Percentiles rank a stretch among this genome's conserved stretches.
phyloP scores from a whole-genome alignment of 2,329 filamentous ascomycete species.

The Bisporella sp. region DNA sequence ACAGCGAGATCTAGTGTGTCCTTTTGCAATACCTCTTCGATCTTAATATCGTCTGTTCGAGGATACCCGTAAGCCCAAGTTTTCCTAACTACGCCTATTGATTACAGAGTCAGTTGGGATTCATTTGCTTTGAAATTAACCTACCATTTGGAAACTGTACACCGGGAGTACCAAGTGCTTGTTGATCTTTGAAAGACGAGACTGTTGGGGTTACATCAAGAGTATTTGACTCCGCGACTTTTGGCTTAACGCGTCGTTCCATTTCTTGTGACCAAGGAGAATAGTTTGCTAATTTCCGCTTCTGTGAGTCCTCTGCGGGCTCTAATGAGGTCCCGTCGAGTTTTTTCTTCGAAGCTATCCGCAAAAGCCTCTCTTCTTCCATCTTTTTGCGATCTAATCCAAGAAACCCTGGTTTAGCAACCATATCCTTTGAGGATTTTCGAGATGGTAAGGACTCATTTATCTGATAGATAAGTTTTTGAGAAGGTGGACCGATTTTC shows the following conservation, averaged over 20 bases:
- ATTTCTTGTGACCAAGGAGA: constrained; percentile 2
- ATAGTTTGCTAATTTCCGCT: constrained; percentile 28
- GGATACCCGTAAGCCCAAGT: constrained; percentile 66
- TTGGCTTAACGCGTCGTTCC: constrained; percentile 5
- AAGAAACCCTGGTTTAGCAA: constrained; percentile 3
- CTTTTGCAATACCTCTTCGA: constrained; percentile 80
- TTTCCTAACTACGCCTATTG: constrained; percentile 65
- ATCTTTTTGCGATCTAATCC: constrained; percentile 68
- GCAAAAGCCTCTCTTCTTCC: constrained; percentile 75
- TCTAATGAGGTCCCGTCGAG: constrained; percentile 33
- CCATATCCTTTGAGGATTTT: not conserved
- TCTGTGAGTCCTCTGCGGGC: constrained; percentile 12
- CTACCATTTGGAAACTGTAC: constrained; percentile 24
- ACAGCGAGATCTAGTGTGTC: constrained; percentile 67
- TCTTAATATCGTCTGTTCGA: constrained; percentile 60
- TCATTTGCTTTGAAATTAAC: not conserved
- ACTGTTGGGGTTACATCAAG: not conserved
- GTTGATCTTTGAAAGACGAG: constrained; percentile 4
- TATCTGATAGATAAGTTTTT: not conserved
- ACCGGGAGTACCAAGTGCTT: constrained; percentile 8
- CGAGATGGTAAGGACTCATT: not conserved
- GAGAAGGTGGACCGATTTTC: not conserved
- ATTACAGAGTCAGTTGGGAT: not conserved
- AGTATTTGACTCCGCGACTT: not conserved
- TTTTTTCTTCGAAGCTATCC: constrained; percentile 37